These are phyloP conservation scores for Spinacia oleracea DNA, from an alignment of 179 eudicot genomes.

Conservation along the genomic window DNA sequence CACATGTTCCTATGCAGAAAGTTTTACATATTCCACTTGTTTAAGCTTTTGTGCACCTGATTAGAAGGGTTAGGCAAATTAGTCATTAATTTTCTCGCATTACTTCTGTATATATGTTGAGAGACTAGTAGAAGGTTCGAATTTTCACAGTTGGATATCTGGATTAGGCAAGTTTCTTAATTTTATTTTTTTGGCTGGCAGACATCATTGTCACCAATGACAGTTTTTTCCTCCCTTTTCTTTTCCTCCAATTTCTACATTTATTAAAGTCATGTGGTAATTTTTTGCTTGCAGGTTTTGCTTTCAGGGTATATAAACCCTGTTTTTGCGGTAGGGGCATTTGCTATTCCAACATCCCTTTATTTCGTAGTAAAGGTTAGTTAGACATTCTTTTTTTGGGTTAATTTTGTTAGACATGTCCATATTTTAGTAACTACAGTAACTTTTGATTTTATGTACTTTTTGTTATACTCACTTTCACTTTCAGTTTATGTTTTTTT, in stretches of 20 bases:
- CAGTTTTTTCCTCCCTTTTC: neutral
- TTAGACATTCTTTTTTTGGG: neutral
- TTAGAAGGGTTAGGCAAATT: neutral
- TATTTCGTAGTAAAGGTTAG: conserved; percentile 80
- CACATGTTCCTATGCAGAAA: neutral
- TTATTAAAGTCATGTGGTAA: neutral
- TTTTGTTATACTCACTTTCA: too few relatives aligned
- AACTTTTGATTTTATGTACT: neutral
- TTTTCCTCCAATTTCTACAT: neutral
- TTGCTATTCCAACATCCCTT: conserved; percentile 72
- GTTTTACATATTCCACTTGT: neutral
- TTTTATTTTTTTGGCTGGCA: neutral
- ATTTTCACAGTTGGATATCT: neutral
- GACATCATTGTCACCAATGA: neutral
- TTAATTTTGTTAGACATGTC: neutral
- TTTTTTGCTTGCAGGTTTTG: conserved; percentile 61
- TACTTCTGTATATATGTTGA: neutral
- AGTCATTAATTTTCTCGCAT: neutral
- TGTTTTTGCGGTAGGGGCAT: conserved; percentile 81
- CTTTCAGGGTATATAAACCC: conserved; percentile 65
- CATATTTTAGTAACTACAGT: neutral
- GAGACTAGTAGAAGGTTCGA: neutral
- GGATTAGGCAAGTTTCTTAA: neutral
- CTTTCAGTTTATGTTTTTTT: too few relatives aligned
- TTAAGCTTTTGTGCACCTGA: neutral